Conservation (phyloP, 495 filamentous ascomycete species). For the Chaetomium tenue region DNA sequence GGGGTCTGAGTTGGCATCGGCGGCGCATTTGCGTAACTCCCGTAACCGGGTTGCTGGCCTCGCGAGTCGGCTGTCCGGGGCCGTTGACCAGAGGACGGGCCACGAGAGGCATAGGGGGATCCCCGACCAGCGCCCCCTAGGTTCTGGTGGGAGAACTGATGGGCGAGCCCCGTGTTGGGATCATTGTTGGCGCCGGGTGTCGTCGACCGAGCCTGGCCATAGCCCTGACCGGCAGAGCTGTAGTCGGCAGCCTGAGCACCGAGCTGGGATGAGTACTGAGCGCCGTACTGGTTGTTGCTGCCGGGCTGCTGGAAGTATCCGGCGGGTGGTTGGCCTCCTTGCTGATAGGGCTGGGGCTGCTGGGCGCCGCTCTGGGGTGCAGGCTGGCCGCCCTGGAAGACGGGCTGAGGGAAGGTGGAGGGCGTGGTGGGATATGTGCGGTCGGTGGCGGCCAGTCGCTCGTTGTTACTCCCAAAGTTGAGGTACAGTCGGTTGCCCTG, state of each 20-base stretch:
- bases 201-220: constrained; percentile 59
- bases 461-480: constrained; percentile 68
- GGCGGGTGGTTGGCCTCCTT: constrained; percentile 29
- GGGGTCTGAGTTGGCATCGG: constrained; percentile 55
- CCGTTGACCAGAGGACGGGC: constrained; percentile 68
- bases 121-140: constrained; percentile 65
- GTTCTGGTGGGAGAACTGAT: constrained; percentile 97
- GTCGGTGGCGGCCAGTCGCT: constrained; percentile 63
- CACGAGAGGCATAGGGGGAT: constrained; percentile 64
- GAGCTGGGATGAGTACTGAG: constrained; percentile 38
- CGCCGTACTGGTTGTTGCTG: constrained; percentile 37
- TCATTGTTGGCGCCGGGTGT: constrained; percentile 57
- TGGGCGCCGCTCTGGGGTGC: constrained; percentile 26
- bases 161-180: constrained; percentile 80
- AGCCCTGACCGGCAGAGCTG: constrained; percentile 38
- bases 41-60: constrained; percentile 57
- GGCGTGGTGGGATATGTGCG: constrained; percentile 95
- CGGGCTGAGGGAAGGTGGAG: constrained; percentile 91
- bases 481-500: constrained; percentile 65
- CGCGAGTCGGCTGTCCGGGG: constrained; percentile 73
- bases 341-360: constrained; percentile 47
- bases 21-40: constrained; percentile 63
- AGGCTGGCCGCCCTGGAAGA: constrained; percentile 51
- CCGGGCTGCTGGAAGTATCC: constrained; percentile 35
- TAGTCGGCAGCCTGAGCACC: constrained; percentile 32